Base-by-base conservation (phyloP, 331 rosid species). In the Quercus lobata region DNA sequence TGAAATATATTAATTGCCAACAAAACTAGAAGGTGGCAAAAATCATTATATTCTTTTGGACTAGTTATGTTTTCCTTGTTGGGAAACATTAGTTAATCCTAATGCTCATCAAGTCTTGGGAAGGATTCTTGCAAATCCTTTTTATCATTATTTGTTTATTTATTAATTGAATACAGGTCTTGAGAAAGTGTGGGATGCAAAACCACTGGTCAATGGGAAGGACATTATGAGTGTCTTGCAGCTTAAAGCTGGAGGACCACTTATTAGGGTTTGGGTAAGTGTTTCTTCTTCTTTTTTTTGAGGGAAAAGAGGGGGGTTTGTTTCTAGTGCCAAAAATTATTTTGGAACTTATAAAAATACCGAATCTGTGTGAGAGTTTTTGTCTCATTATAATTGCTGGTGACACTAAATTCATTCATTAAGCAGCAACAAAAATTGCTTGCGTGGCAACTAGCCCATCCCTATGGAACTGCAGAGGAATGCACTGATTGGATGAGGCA, bases 361-460 rank as follows among this genome's bases (percentile, higher is more conserved):
- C 5, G 0, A 11, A 15, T 49, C 55, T 49, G 55, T 49, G 54
- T 14, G 49, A 41, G 4, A 41, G 4, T 1, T 41, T 9, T 41
- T 58, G 5, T 49, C 55, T 49, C 15, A 49, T 49, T 49, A 49
- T 49, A 49, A 63, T 63, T 27, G 69, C 41, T 19, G 5, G 18
- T 34, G 37, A 35, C 52, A 7, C 62, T 76, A 21, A 49, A 58
- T 78, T 81, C 72, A 73, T 78, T 76, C 52, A 71, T 78, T 49
- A 30, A 71, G 87, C 94, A 95, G 94, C 94, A 93, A 85, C 88
- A 86, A 63, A 93, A 88, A 77, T 84, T 92, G 74, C 76, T 89
- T 84, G 93, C 89, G 57, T 93, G 99, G 99, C 97, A 95, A 80
- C 91, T 91, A 56, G 96, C 94, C 22, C 69, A 82, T 73, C 97